Base-by-base conservation (phyloP, 2,329 filamentous ascomycete genomes). In the Diaporthe velutina region DNA sequence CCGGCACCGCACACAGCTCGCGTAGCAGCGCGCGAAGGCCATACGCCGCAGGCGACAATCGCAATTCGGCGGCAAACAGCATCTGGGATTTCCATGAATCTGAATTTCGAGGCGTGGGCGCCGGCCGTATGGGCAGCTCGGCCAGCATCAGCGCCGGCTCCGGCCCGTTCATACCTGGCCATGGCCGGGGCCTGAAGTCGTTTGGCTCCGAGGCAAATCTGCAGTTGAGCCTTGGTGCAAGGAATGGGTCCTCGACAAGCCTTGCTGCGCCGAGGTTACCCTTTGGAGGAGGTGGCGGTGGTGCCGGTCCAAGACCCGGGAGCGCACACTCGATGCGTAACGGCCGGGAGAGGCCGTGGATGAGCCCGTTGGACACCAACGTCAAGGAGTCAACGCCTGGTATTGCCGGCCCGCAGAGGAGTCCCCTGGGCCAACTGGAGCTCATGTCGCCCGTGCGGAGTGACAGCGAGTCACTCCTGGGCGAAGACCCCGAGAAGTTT, bases 341-440 rank as follows among this genome's bases (percentile, higher is more conserved):
- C 5, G 81, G 82, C 6, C 82, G 79, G 33, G 83, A 81, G 58
- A 85, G 83, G 73, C 82, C 83, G 6, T 86, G 85, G 83, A 82
- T 86, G 9, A 87, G 86, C 75, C 86, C 88, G 0, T 82, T 89
- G n/a, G 85, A 88, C 17, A 83, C 87, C 42, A 85, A 88, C 75
- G 77, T 77, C 68, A 84, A 78, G 74, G 68, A 78, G 61, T 60
- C 78, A 68, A 75, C 79, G 22, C 79, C 77, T 10, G 79, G 77
- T 17, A 80, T 81, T 12, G 77, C 79, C 52, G 71, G 71, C 25
- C 48, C 79, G 6, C 80, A 81, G 2, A 85, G 80, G 74, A 86
- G 84, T 17, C 84, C 85, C 0, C 79, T 88, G 13, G 83, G 81
- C n/a, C 82, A 83, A n/a, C 83, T 83, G 54, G 82, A 86, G 67